These are phyloP conservation scores for Bryoglossum gracile DNA, from an alignment of 495 filamentous ascomycete genomes.

Conservation along the genomic window DNA sequence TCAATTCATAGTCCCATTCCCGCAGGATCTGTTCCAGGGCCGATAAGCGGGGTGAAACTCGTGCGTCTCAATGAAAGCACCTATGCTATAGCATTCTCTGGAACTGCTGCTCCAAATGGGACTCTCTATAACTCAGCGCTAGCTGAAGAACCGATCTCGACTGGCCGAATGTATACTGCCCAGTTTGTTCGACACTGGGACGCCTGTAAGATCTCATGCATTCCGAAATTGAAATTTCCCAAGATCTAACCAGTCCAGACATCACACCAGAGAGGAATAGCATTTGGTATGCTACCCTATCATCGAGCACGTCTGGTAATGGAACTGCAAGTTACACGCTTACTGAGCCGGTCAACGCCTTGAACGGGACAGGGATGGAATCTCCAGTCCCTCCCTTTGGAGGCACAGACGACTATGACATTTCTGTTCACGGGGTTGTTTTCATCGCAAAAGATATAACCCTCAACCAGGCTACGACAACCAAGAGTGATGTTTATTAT, in stretches of 20 bases:
- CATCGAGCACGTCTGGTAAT: slow-evolving; percentile 44
- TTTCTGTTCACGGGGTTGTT: slow-evolving; percentile 51
- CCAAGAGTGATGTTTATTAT: slow-evolving; percentile 70
- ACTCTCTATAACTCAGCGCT: slow-evolving; percentile 52
- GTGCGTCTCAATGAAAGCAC: slow-evolving; percentile 52
- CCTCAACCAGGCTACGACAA: slow-evolving; percentile 70
- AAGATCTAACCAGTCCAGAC: no score
- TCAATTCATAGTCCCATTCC: no score
- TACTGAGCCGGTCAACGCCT: no score
- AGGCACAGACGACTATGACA: slow-evolving; percentile 48
- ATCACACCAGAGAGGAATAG: slow-evolving; percentile 59
- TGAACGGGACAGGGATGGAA: no score
- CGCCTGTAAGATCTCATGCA: slow-evolving; percentile 33
- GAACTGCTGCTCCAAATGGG: slow-evolving; percentile 52
- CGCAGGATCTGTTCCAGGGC: no score
- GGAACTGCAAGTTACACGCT: slow-evolving; percentile 34
- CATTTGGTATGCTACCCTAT: slow-evolving; percentile 65
- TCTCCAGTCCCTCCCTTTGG: slow-evolving; percentile 54
- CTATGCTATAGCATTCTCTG: slow-evolving; percentile 63
- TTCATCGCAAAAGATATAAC: slow-evolving; percentile 74
- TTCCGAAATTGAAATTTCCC: no score
- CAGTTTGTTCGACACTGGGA: slow-evolving; percentile 79
- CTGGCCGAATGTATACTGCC: slow-evolving; percentile 58
- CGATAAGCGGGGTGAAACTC: no score
- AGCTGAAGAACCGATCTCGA: slow-evolving; percentile 47